Conservation (phyloP, 805 yeast genomes). For the Pichia eremophila region DNA sequence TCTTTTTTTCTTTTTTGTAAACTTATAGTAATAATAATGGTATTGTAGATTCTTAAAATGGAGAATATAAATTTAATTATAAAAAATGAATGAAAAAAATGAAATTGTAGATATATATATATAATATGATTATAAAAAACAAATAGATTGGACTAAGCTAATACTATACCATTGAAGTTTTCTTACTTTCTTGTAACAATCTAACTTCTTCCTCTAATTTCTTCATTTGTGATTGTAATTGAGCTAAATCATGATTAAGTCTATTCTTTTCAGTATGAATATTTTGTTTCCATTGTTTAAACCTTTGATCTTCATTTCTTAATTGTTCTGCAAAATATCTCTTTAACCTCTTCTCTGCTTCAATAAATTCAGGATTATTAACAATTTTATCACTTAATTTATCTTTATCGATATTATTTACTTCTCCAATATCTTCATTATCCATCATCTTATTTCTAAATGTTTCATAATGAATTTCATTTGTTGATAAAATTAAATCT, state of each 20-base stretch:
- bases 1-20: no score
- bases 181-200: conserved; percentile 46
- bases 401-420: conserved; percentile 5
- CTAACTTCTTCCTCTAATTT: conserved; percentile 68
- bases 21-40: no score
- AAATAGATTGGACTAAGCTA: not conserved
- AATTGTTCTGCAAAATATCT: conserved; percentile 94
- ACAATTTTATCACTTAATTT: conserved; percentile 32
- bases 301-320: conserved; percentile 92
- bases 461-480: conserved; percentile 72
- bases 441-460: conserved; percentile 68
- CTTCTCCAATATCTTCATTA: conserved; percentile 13
- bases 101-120: not conserved
- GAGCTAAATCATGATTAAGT: conserved; percentile 87
- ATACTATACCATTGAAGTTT: conserved; percentile 16
- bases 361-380: conserved; percentile 85
- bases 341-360: conserved; percentile 91
- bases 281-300: conserved; percentile 97
- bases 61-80: no score
- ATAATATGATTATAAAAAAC: not conserved
- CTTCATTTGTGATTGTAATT: conserved; percentile 70
- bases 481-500: conserved; percentile 70
- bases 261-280: conserved; percentile 91
- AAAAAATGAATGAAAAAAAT: not conserved
- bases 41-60: no score